Base-by-base conservation (phyloP, 805 yeast genomes). In the Starmera dryadoides region DNA sequence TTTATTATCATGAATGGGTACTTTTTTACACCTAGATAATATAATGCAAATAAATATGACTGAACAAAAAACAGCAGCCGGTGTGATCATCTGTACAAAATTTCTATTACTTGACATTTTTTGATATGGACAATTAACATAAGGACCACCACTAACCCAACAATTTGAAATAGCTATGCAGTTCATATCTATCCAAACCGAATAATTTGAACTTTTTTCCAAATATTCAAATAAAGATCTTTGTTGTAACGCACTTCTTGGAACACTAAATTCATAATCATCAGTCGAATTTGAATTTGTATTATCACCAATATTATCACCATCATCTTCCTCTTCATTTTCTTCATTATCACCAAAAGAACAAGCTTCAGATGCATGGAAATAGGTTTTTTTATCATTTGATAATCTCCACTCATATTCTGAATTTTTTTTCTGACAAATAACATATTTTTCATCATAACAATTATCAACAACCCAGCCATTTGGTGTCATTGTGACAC, bases 61-160 rank as follows among this genome's bases (percentile, higher is more conserved):
- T 6, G 73, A 59, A 2, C 82, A 74, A 21, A 84, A 75, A 1
- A 74, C 70, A 9, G 76, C 63, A n/a, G 81, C 77, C 0, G 94
- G 88, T 0, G 82, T 72, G 18, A 87, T 61, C 71, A 81, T 71
- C 25, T 72, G 68, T 0, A 75, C 74, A 45, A 86, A 80, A 37
- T 74, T 75, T 37, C 77, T 66, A 25, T 65, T 63, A 5, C 80
- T 66, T 9, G 77, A 68, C 1, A 71, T 69, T 34, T 64, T 65
- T 41, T 73, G 75, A 55, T 88, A 88, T 0, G 97, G 96, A 55
- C 98, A 89, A 25, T 63, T 54, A 0, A 91, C 81, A 44, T 75
- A 68, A 0, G 86, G 76, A 0, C 95, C 96, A 1, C 95, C 96
- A 11, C 74, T 59, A 4, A 88, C 88, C 89, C 93, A 91, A 53